Percentiles rank a stretch among this genome's conserved stretches.
Conservation (phyloP, 73 alveolate species). For the Paraurostyla sp. region DNA sequence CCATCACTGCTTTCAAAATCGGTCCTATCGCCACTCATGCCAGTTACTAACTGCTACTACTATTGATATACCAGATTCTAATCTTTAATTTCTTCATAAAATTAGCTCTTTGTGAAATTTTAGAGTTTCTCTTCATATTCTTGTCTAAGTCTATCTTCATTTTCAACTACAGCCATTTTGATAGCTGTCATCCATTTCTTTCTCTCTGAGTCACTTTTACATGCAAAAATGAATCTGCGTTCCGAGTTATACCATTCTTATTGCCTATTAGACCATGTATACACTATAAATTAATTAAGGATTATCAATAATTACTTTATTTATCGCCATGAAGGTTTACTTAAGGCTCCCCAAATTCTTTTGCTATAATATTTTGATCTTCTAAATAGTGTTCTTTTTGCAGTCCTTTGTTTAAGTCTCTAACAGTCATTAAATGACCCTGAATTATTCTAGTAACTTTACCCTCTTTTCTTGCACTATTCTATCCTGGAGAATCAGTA, state of each 20-base stretch:
- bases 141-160: slow-evolving; percentile 11
- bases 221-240: slow-evolving; percentile 41
- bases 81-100: no score
- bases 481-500: not conserved
- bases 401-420: slow-evolving; percentile 43
- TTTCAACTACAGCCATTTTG: slow-evolving; percentile 14
- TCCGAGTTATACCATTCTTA: slow-evolving; percentile 65
- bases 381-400: slow-evolving; percentile 19
- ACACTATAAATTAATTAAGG: not conserved
- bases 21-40: no score
- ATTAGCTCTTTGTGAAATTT: no score
- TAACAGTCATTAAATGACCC: slow-evolving; percentile 62
- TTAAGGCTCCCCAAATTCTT: slow-evolving; percentile 46
- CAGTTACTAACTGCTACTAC: no score
- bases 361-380: not conserved
- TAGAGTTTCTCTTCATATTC: slow-evolving; percentile 14
- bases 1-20: no score
- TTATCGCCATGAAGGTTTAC: slow-evolving; percentile 11
- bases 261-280: slow-evolving; percentile 62
- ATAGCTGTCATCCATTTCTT: slow-evolving; percentile 54
- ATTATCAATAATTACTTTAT: slow-evolving; percentile 19
- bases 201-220: slow-evolving; percentile 6
- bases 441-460: slow-evolving; percentile 28
- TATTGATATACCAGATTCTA: no score
- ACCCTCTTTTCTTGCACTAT: not conserved